These are phyloP conservation scores for Calamus simplicifolius DNA, from an alignment of 176 grass and related monocot species.

Conservation along the genomic window DNA sequence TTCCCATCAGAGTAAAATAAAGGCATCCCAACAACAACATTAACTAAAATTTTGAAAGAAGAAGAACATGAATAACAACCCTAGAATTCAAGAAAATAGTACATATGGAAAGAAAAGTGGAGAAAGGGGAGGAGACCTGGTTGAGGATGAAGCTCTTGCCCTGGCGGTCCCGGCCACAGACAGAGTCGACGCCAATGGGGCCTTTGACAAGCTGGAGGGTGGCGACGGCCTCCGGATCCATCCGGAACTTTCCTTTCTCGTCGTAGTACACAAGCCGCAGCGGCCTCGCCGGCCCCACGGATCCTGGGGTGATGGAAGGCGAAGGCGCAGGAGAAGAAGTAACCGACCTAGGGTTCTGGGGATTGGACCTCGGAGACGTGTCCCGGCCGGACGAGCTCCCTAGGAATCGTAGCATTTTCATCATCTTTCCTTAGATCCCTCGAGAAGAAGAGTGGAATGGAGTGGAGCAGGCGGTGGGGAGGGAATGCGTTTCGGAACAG, in stretches of 20 bases:
- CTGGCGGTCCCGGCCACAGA: constrained; percentile 68
- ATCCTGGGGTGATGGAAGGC: constrained; percentile 12
- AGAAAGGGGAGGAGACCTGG: constrained; percentile 24
- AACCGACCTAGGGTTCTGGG: background rate
- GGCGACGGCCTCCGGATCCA: constrained; percentile 65
- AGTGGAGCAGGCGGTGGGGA: no score
- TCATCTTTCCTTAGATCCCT: constrained; percentile 6
- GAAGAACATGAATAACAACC: background rate
- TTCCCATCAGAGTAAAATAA: no score
- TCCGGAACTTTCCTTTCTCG: constrained; percentile 49
- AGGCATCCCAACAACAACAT: no score
- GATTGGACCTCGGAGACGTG: constrained; percentile 14
- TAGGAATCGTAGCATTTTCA: constrained; percentile 66
- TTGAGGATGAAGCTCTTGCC: constrained; percentile 88
- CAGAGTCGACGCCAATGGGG: constrained; percentile 58
- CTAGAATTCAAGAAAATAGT: background rate
- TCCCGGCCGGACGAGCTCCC: constrained; percentile 22
- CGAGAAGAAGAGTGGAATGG: no score
- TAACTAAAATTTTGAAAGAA: background rate
- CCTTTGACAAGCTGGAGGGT: constrained; percentile 69
- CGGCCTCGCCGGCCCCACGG: constrained; percentile 28
- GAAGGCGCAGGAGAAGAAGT: constrained; percentile 7
- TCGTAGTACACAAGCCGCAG: constrained; percentile 71
- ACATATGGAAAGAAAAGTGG: no score
- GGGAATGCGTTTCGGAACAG: no score